Evolutionary conservation across 352 stramenopile species (phyloP), one percentile per base, ranked within the genome.

Genomic region (Peronosclerospora sorghi): DNA sequence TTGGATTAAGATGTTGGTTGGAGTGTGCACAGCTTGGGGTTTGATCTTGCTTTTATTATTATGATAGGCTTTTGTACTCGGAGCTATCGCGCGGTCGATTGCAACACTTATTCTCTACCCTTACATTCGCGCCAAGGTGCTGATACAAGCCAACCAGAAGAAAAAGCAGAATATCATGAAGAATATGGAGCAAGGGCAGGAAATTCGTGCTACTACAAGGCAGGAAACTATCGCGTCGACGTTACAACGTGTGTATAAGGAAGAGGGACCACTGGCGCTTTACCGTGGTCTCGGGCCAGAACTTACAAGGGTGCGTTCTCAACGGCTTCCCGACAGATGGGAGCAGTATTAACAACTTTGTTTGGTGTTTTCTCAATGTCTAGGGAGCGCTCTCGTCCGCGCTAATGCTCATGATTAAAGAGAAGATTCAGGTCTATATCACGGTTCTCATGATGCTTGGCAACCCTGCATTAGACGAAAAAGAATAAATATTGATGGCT

Each of bases 321-420:
- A 15, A 8, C 18, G 14, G 8, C 10, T 30, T 6, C 19, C 32
- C 37, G 10, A 14, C n/a, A n/a, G 8, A n/a, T 34, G 15, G 5
- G 9, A n/a, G 9, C 28, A n/a, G 28, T 34, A n/a, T 9, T 9
- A n/a, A 9, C 15, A 10, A 34, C 8, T n/a, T 9, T 3, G 15
- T 39, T n/a, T n/a, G n/a, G n/a, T n/a, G n/a, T n/a, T n/a, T n/a
- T n/a, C n/a, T n/a, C n/a, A n/a, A n/a, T n/a, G n/a, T 56, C 19
- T 32, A 96, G 61, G 95, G 91, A n/a, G 90, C 96, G n/a, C 82
- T 98, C 6, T 97, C 85, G 48, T 90, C 91, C 0, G 94, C 92
- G 21, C 62, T 98, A 24, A 98, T 97, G 94, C 83, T 98, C 54
- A 97, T 97, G 86, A 91, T 97, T 47, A 98, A 98, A 74, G 93